phyloP scores from a whole-genome alignment of 2,329 filamentous ascomycete genomes.

The Penicillium janthinellum region DNA sequence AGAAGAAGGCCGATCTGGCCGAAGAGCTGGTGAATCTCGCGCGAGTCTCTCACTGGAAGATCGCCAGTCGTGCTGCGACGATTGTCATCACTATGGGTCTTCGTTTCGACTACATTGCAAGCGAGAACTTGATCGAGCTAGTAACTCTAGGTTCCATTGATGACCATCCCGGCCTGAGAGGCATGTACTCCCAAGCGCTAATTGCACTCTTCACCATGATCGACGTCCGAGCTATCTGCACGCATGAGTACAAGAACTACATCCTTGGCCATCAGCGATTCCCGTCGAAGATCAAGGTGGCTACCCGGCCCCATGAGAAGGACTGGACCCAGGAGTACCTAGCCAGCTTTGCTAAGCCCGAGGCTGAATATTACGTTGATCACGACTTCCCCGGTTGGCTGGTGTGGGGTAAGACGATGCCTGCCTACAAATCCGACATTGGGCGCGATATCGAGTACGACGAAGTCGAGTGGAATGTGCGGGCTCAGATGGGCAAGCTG shows the following conservation, averaged over 20 bases:
- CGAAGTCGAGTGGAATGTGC: conserved; percentile 71
- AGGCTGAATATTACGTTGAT: conserved; percentile 86
- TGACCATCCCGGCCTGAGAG: conserved; percentile 81
- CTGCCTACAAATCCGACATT: conserved; percentile 73
- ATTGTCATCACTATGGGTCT: conserved; percentile 89
- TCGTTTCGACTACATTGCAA: conserved; percentile 86
- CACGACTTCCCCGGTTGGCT: conserved; percentile 93
- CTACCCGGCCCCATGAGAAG: conserved; percentile 72
- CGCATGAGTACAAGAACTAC: conserved; percentile 85
- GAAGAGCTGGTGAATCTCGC: conserved; percentile 78
- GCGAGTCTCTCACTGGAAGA: conserved; percentile 90
- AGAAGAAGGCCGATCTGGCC: conserved; percentile 77
- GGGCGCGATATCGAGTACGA: conserved; percentile 72
- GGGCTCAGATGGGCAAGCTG: conserved; percentile 76
- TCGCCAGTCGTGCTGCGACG: conserved; percentile 83
- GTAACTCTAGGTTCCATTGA: conserved; percentile 83
- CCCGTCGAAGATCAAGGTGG: conserved; percentile 72
- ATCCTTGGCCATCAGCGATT: conserved; percentile 77
- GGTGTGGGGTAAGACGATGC: conserved; percentile 88
- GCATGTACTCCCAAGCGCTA: conserved; percentile 79
- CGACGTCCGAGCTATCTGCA: conserved; percentile 81
- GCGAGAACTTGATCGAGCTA: conserved; percentile 78
- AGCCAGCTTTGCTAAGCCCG: conserved; percentile 72
- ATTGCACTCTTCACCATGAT: conserved; percentile 80
- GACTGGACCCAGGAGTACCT: conserved; percentile 80